A percentile compares a stretch with the other conserved stretches of the same genome.
phyloP scores from a whole-genome alignment of 2,329 filamentous ascomycete species.

The Ophiostoma himal-ulmi region DNA sequence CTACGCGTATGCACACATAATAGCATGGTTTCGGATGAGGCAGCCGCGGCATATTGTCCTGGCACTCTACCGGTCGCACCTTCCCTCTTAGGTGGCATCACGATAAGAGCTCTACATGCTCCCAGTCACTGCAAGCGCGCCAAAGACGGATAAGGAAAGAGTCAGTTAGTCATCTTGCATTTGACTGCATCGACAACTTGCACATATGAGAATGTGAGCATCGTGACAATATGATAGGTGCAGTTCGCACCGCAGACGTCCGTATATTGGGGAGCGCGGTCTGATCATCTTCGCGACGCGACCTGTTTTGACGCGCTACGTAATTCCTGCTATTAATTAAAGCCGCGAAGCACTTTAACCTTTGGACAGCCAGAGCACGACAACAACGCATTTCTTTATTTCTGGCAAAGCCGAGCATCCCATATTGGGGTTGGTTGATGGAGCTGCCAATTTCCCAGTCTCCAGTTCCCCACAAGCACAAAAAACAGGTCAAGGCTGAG shows the following conservation, averaged over 20 bases:
- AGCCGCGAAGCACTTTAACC: neutral
- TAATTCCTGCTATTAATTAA: neutral
- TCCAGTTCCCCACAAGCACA: constrained; percentile 21
- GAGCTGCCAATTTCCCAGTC: constrained; percentile 22
- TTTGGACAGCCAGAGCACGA: neutral
- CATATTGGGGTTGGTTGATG: constrained; percentile 18
- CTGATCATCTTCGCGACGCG: neutral
- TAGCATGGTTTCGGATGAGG: neutral
- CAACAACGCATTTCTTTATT: constrained; percentile 1
- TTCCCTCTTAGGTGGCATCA: neutral
- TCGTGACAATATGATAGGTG: neutral
- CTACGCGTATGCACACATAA: neutral
- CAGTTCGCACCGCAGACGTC: neutral
- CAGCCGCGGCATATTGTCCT: neutral
- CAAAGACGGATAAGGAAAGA: neutral
- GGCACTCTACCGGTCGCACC: neutral
- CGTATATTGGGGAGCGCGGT: neutral
- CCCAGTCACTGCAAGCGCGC: neutral
- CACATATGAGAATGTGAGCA: neutral
- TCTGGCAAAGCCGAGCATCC: constrained; percentile 14
- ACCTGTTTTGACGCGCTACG: neutral
- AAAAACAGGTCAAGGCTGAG: constrained; percentile 20
- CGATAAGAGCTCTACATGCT: neutral
- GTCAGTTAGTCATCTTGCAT: neutral
- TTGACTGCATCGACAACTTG: neutral